Conservation (phyloP, 2,329 filamentous ascomycete genomes). For the Exutisphaerella laricina region DNA sequence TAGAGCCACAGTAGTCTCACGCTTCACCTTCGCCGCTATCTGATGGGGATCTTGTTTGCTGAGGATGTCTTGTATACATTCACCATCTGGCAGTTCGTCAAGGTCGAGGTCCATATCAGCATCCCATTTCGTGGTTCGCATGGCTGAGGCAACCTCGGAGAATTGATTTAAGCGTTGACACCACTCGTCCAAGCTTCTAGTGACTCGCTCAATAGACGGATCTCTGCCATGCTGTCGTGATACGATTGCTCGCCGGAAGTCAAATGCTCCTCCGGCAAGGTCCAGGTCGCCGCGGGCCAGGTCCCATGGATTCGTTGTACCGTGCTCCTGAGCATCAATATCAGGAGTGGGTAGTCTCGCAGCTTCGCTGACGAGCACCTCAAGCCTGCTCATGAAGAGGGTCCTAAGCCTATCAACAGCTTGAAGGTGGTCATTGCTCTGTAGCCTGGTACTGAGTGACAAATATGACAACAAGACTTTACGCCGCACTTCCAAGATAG, state of each 20-base stretch:
- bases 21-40: conserved; percentile 38
- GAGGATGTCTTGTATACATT: conserved; percentile 60
- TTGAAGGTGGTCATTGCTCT: conserved; percentile 12
- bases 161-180: conserved; percentile 65
- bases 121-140: conserved; percentile 67
- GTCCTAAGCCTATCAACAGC: conserved; percentile 21
- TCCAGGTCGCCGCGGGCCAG: conserved; percentile 25
- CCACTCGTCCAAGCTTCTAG: conserved; percentile 66
- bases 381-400: conserved; percentile 21
- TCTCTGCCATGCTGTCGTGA: conserved; percentile 68
- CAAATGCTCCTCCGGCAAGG: conserved; percentile 30
- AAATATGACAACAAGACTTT: conserved; percentile 27
- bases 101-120: conserved; percentile 66
- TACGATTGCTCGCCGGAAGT: conserved; percentile 64
- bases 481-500: conserved; percentile 23
- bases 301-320: conserved; percentile 21
- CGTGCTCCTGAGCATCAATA: conserved; percentile 2
- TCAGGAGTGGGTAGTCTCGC: conserved; percentile 10
- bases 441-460: conserved; percentile 20
- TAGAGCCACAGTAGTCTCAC: conserved; percentile 16
- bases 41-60: conserved; percentile 65
- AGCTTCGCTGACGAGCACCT: conserved; percentile 16
- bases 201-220: conserved; percentile 57
- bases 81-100: conserved; percentile 58
- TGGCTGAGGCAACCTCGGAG: conserved; percentile 55